A percentile compares a stretch with the other conserved stretches of the same genome.
Conservation (phyloP, 495 filamentous ascomycete species). For the Talaromyces nanjingensis region DNA sequence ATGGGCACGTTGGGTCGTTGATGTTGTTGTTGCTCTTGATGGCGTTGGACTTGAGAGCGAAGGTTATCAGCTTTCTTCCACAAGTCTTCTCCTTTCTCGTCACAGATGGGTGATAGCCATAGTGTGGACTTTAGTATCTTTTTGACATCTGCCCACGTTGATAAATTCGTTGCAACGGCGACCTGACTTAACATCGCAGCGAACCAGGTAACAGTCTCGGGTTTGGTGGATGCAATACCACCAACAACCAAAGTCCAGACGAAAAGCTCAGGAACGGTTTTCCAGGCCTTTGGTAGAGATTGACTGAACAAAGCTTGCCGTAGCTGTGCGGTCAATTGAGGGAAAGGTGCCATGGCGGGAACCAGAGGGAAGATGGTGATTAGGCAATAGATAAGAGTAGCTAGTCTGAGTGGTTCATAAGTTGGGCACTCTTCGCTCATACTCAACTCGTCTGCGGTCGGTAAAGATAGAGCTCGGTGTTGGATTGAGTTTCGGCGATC, state of each 20-base stretch:
- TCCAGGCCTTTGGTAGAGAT: slow-evolving; percentile 3
- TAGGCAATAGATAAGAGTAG: slow-evolving; percentile 5
- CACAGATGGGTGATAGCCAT: slow-evolving; percentile 5
- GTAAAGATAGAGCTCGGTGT: slow-evolving; percentile 4
- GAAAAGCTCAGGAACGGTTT: slow-evolving; percentile 1
- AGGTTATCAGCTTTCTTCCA: slow-evolving; percentile 8
- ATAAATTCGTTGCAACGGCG: not conserved
- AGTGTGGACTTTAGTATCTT: slow-evolving; percentile 4
- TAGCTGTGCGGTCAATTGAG: slow-evolving; percentile 3
- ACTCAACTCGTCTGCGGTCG: not conserved
- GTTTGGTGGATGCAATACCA: slow-evolving; percentile 5
- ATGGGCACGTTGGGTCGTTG: not conserved
- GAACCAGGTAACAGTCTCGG: slow-evolving; percentile 9
- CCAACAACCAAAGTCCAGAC: slow-evolving; percentile 9
- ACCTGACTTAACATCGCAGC: slow-evolving; percentile 7
- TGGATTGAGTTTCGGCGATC: slow-evolving; percentile 9
- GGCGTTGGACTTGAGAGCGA: slow-evolving; percentile 5
- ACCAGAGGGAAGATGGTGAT: slow-evolving; percentile 6
- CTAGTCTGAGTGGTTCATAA: slow-evolving; percentile 5
- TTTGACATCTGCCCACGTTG: slow-evolving; percentile 5
- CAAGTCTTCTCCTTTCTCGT: slow-evolving; percentile 6
- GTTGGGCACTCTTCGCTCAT: not conserved
- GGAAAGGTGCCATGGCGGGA: slow-evolving; percentile 7
- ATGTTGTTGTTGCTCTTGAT: slow-evolving; percentile 6
- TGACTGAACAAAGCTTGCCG: slow-evolving; percentile 7